Percentiles rank a stretch among this genome's conserved stretches.
phyloP scores from a whole-genome alignment of 768 basidiomycete species.

The Macrolepiota fuliginosa region DNA sequence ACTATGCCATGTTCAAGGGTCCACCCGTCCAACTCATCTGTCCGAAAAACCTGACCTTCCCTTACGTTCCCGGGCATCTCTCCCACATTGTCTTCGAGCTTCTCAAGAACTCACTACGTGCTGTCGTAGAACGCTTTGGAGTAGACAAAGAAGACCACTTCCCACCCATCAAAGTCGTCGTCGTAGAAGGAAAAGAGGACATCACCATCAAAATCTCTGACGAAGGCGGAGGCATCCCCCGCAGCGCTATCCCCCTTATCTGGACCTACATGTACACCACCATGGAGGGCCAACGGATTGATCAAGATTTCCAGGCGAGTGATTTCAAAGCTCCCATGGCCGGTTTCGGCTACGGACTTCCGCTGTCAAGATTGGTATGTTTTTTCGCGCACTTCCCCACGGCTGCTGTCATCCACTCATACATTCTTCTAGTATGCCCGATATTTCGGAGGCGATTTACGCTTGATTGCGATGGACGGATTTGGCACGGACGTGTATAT shows the following conservation, averaged over 20 bases:
- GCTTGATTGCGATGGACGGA: constrained; percentile 98
- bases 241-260: constrained; percentile 87
- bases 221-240: constrained; percentile 92
- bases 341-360: constrained; percentile 92
- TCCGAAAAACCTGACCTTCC: constrained; percentile 79
- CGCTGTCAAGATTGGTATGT: constrained; percentile 84
- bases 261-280: constrained; percentile 99
- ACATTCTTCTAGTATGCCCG: constrained; percentile 68
- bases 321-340: constrained; percentile 99
- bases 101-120: constrained; percentile 95
- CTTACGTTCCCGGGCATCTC: constrained; percentile 95
- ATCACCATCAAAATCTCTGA: constrained; percentile 99
- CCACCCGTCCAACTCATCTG: constrained; percentile 97
- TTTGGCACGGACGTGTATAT: constrained; percentile 95
- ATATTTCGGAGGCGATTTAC: constrained; percentile 92
- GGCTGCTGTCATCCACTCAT: not conserved
- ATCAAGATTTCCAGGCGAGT: constrained; percentile 75
- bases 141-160: constrained; percentile 74
- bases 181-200: constrained; percentile 96
- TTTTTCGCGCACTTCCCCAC: constrained; percentile 7
- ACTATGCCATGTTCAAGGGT: constrained; percentile 93
- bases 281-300: constrained; percentile 71
- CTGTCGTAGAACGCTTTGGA: constrained; percentile 92
- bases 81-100: constrained; percentile 97
- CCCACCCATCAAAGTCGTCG: constrained; percentile 92